phyloP scores from a whole-genome alignment of 1,284 basidiomycete species.

The Trichosporon ovoides region DNA sequence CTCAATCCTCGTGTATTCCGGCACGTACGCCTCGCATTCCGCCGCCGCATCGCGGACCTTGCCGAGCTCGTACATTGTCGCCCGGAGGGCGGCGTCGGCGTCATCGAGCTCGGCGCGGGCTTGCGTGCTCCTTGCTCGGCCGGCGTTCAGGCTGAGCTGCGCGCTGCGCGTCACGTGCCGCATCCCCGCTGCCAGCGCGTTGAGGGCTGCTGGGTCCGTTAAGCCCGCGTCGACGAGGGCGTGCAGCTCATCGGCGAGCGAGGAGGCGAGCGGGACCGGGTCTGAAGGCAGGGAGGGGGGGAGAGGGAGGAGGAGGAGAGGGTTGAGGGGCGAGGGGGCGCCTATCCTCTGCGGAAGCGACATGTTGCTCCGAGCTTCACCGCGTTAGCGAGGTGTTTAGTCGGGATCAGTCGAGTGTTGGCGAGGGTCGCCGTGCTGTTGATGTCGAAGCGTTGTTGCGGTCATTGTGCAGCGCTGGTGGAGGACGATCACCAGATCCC shows the following conservation, averaged over 20 bases:
- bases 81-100: constrained; percentile 33
- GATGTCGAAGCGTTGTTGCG: no score
- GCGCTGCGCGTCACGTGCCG: constrained; percentile 28
- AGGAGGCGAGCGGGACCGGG: constrained; percentile 20
- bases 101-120: constrained; percentile 32
- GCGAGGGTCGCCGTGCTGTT: not conserved
- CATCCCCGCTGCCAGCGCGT: constrained; percentile 28
- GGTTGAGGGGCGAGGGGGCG: constrained; percentile 32
- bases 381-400: no score
- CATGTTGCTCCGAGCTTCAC: constrained; percentile 25
- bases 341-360: constrained; percentile 29
- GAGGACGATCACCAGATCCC: no score
- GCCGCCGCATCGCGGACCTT: constrained; percentile 39
- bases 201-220: constrained; percentile 14
- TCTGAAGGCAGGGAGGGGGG: constrained; percentile 25
- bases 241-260: constrained; percentile 22
- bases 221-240: constrained; percentile 4
- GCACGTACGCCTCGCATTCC: constrained; percentile 36
- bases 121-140: constrained; percentile 26
- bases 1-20: constrained; percentile 31
- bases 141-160: constrained; percentile 37
- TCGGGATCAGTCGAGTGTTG: not conserved
- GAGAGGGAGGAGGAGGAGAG: constrained; percentile 37
- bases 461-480: no score
- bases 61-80: constrained; percentile 41